Evolutionary conservation across 2,329 filamentous ascomycete genomes (phyloP), one percentile per base, ranked within the genome.

Genomic region (Colletotrichum tanaceti): DNA sequence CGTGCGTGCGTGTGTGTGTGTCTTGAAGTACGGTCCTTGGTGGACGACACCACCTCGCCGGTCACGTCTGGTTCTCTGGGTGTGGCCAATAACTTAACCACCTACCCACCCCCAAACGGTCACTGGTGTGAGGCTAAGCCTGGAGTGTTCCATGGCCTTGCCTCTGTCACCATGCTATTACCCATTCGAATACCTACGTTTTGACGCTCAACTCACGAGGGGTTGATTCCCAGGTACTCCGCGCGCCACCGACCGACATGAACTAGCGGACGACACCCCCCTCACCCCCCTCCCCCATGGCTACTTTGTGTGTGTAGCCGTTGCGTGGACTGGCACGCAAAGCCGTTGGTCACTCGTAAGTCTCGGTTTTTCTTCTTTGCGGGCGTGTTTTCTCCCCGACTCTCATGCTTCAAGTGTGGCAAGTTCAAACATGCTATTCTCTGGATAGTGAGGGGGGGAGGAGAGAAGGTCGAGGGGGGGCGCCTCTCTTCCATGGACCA

Each of bases 381-480:
- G 60, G 65, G 65, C 62, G 65, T 68, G 65, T 64, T 68, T 68
- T 53, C 65, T 68, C 65, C 65, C 22, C 38, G 46, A 47, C 41
- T 65, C 57, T 43, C 38, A 20, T 20, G 41, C 61, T 4, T 28
- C 14, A 22, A 28, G 57, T 32, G 64, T 63, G 59, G 44, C 60
- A 39, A 58, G 43, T 35, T 39, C 44, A 43, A 52, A 32, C 47
- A 52, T 52, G 5, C 54, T 52, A 5, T 20, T 44, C 43, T 28
- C 28, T 28, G 28, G 7, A 32, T 32, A 9, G 28, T 9, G 28
- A 32, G 7, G 28, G 28, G 28, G 28, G 7, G 28, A n/a, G n/a
- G 24, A 24, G 16, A 11, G 47, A 52, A 9, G 47, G 16, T 13
- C 16, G 22, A 28, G 16, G 22, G 22, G 16, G 22, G 22, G 20